Conservation (phyloP, 129 eudicot genomes). For the Calendula officinalis region DNA sequence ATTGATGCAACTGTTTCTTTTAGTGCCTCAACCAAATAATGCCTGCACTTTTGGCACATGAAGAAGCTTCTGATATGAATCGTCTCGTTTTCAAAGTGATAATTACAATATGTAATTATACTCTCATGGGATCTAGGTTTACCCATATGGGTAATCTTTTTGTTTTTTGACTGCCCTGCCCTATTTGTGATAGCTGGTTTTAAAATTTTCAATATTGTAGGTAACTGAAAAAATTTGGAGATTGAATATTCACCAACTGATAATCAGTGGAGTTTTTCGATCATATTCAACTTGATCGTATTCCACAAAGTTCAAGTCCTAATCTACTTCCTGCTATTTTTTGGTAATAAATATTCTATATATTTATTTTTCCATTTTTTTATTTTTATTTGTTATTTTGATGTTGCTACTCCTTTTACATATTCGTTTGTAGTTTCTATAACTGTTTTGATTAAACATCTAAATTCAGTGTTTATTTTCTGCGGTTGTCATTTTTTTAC, state of each 20-base stretch:
- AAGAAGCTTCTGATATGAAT: constrained; percentile 67
- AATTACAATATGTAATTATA: constrained; percentile 67
- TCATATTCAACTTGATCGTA: constrained; percentile 74
- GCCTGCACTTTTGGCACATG: constrained; percentile 96
- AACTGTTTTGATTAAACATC: too few species aligned
- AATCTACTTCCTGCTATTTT: constrained; percentile 82
- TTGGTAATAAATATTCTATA: constrained; percentile 60
- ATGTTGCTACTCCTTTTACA: too few species aligned
- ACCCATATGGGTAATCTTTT: constrained; percentile 69
- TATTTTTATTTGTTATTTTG: too few species aligned
- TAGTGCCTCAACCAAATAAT: constrained; percentile 14
- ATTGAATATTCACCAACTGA: constrained; percentile 88
- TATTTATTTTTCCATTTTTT: background rate
- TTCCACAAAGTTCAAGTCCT: constrained; percentile 58
- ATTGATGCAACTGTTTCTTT: too few species aligned
- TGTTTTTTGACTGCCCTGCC: constrained; percentile 7
- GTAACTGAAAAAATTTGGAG: constrained; percentile 86
- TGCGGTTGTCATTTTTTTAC: too few species aligned
- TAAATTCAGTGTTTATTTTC: too few species aligned
- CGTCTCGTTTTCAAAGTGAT: constrained; percentile 94
- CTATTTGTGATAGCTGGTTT: constrained; percentile 12
- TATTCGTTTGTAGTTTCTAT: too few species aligned
- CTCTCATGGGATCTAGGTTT: constrained; percentile 77
- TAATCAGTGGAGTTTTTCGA: constrained; percentile 75
- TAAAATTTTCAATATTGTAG: constrained; percentile 35